Evolutionary conservation across 805 yeast genomes (phyloP), one percentile per base, ranked within the genome.

Genomic region (Yamadazyma tumulicola): DNA sequence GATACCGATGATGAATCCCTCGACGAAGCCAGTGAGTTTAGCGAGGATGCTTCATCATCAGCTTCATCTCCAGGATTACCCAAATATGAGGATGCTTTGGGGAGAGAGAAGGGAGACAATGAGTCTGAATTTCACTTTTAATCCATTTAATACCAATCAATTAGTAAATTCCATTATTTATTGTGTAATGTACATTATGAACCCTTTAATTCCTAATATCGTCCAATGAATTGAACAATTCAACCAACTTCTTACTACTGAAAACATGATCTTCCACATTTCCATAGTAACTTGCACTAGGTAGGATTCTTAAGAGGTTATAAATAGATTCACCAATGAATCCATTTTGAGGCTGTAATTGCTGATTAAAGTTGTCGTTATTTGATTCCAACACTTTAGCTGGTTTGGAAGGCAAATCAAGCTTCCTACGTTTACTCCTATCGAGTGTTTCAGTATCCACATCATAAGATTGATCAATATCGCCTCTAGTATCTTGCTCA

Each of bases 231-330:
- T 33, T 35, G 15, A 57, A 59, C 32, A 67, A 43, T 36, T 64
- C 64, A 7, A 75, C 78, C 31, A 81, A 59, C 45, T 74, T 77
- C 12, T 62, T 63, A 17, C 75, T 59, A 53, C 79, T 76, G 49
- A 83, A 81, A 3, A 72, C 59, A 17, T 70, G 71, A 9, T 74
- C 74, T 8, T 65, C 61, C 1, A 59, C 55, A 6, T 55, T 54
- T 5, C 71, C 71, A 50, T 79, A 79, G 37, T 74, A 70, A 1
- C 74, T 65, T 0, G 82, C 70, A 37, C 75, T 76, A 7, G 91
- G 91, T 29, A 83, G 64, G 2, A 72, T 64, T 35, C 80, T 61
- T 29, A 81, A 55, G 26, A 81, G 52, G 31, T 72, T 72, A 49
- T 58, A 54, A 16, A 59, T 51, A 9, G 55, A 49, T 26, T 52